phyloP scores from a whole-genome alignment of 495 filamentous ascomycete genomes.

The Trichoderma gamsii region DNA sequence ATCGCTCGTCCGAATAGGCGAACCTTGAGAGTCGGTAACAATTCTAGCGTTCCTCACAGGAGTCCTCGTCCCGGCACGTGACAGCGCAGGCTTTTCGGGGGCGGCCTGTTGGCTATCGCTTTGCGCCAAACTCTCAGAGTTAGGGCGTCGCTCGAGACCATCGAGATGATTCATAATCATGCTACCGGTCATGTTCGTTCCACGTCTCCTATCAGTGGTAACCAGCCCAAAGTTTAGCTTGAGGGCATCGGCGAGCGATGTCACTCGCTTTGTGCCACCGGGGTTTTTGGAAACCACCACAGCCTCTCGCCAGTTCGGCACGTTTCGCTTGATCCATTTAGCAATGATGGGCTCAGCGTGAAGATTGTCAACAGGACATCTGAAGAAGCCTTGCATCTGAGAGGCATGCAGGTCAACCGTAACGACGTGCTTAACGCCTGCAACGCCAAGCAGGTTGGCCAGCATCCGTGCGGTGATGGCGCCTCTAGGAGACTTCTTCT shows the following conservation, averaged over 20 bases:
- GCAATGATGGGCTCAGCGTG: slow-evolving; percentile 95
- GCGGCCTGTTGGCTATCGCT: background rate
- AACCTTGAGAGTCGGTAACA: slow-evolving; percentile 33
- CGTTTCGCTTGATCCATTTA: slow-evolving; percentile 87
- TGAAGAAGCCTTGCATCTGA: slow-evolving; percentile 99
- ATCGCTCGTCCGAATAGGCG: slow-evolving; percentile 33
- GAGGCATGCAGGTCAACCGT: slow-evolving; percentile 95
- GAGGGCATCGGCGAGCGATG: slow-evolving; percentile 90
- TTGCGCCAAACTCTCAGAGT: slow-evolving; percentile 6
- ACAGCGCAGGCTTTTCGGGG: background rate
- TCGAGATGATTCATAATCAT: slow-evolving; percentile 46
- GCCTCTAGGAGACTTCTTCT: slow-evolving; percentile 96
- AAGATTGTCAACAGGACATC: slow-evolving; percentile 94
- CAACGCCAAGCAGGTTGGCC: slow-evolving; percentile 86
- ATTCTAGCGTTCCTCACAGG: slow-evolving; percentile 19
- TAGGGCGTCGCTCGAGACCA: slow-evolving; percentile 34
- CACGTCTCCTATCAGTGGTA: slow-evolving; percentile 80
- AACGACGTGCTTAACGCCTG: slow-evolving; percentile 93
- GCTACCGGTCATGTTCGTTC: slow-evolving; percentile 59
- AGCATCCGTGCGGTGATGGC: slow-evolving; percentile 96
- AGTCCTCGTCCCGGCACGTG: slow-evolving; percentile 21
- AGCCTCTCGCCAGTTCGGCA: slow-evolving; percentile 78
- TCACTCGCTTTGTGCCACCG: slow-evolving; percentile 92
- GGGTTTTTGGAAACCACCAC: slow-evolving; percentile 98
- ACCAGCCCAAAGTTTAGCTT: slow-evolving; percentile 97